These are phyloP conservation scores for Letharia lupina DNA, from an alignment of 495 filamentous ascomycete genomes.

Conservation along the genomic window DNA sequence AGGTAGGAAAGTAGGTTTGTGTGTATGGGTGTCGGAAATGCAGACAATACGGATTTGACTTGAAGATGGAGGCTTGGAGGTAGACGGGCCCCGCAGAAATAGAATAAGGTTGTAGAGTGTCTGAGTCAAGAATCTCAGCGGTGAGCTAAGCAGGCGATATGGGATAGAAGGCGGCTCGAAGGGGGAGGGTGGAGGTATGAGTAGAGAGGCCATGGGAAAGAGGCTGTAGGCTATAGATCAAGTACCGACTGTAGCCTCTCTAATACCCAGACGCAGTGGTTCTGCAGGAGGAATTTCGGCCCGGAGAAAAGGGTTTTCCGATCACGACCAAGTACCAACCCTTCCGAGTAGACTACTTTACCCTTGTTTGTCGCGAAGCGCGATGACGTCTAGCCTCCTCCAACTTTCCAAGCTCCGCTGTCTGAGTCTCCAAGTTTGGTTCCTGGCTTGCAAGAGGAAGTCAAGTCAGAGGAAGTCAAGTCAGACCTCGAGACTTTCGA, in stretches of 20 bases:
- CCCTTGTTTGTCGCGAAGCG: not conserved
- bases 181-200: conserved; percentile 30
- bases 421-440: not conserved
- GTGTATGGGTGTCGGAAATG: conserved; percentile 81
- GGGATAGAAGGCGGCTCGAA: conserved; percentile 41
- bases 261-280: no score
- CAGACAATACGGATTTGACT: conserved; percentile 68
- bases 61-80: conserved; percentile 40
- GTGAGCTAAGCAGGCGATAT: conserved; percentile 43
- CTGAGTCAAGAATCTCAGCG: conserved; percentile 41
- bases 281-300: no score
- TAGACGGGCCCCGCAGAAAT: conserved; percentile 53
- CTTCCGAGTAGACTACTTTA: no score
- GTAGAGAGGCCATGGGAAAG: conserved; percentile 5
- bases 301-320: not conserved
- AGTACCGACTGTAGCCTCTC: not conserved
- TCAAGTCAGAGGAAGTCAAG: not conserved
- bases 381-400: not conserved
- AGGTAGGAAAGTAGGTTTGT: conserved; percentile 55
- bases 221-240: not conserved
- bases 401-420: not conserved
- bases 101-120: conserved; percentile 54
- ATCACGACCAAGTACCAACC: no score
- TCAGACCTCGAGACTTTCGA: not conserved
- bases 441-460: not conserved